Base-by-base conservation (phyloP, 1,139 yeast genomes). In the Insectozyma bohioensis region DNA sequence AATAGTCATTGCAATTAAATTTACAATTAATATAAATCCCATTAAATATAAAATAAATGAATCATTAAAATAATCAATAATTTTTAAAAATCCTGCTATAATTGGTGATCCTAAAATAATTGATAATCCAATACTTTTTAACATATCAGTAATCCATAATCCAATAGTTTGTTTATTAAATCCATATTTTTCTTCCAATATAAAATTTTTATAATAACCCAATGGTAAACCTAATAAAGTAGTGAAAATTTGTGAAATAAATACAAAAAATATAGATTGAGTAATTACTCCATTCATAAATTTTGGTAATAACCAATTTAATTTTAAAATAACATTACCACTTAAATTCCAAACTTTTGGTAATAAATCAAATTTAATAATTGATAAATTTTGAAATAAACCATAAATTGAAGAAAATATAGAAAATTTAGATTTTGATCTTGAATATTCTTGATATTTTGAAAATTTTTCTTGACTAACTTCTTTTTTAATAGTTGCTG, bases 161-260 rank as follows among this genome's bases (percentile, higher is more conserved):
- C 68, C 62, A 12, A 72, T 42, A 1, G 97, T 92, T 48, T 78
- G 72, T 58, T 92, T 92, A 63, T 92, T 92, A 67, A 92, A 92
- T 0, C 98, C 98, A 51, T 72, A 90, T 58, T 79, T 80, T 56
- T 90, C 96, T 61, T 92, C 98, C 48, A 92, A 70, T 10, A 88
- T 92, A 64, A 92, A 92, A 48, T 84, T 83, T 36, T 75, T 67
- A 60, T 88, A 90, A 56, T 85, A 80, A 9, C 80, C 68, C 24
- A 78, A 54, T 3, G 98, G 98, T 40, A 84, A 56, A 6, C 78
- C 67, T 28, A 77, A 40, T 7, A 85, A 31, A 6, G 79, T 66
- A 9, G 80, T 64, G 25, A 78, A 36, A 19, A 76, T 40, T 28
- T 72, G 68, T 45, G 74, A 56, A 19, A 53, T 42, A 25, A 58